Base-by-base conservation (phyloP, 768 basidiomycete genomes). In the Trametes punicea region DNA sequence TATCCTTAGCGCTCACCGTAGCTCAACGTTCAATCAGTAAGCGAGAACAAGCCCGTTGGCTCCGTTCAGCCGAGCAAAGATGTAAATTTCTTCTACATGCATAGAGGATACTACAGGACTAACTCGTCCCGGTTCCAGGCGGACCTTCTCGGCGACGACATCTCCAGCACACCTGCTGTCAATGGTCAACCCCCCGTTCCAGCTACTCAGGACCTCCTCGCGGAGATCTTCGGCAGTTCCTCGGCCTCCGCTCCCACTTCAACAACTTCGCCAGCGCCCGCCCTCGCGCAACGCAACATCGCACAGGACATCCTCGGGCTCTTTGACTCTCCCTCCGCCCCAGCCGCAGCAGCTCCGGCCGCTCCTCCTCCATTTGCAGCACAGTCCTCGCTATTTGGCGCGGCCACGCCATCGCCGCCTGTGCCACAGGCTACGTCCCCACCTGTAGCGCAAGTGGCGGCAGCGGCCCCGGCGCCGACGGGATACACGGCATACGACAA, bases 31-130 rank as follows among this genome's bases (percentile, higher is more conserved):
- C 40, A 8, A 47, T 8, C 62, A 95, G 93, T 94, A 49, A 95
- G 93, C 72, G 96, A 99, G 73, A 92, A 93, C 67, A 93, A 94
- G 66, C 90, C 92, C 31, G 97, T 99, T 27, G 97, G 96, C 3
- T 94, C 94, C 1, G 91, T 93, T 0, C 78, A 83, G 65, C 80
- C 83, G 15, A 81, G 81, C 29, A 88, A 85, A 71, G 91, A 93
- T 57, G 88, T 87, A 63, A 23, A 79, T 67, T 20, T 27, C 30
- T 33, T 30, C 16, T 39, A 6, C 26, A 48, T 55, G 23, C 54
- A 46, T 49, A 20, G 0, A 11, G 16, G 45, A 25, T 40, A 29
- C 8, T 15, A 36, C 15, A 15, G 2, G 25, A 15, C 27, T 54
- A 11, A 45, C 15, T 5, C 13, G 4, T 34, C 25, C 34, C n/a